Conservation (phyloP, 179 eudicot genomes). For the Vitellaria paradoxa region DNA sequence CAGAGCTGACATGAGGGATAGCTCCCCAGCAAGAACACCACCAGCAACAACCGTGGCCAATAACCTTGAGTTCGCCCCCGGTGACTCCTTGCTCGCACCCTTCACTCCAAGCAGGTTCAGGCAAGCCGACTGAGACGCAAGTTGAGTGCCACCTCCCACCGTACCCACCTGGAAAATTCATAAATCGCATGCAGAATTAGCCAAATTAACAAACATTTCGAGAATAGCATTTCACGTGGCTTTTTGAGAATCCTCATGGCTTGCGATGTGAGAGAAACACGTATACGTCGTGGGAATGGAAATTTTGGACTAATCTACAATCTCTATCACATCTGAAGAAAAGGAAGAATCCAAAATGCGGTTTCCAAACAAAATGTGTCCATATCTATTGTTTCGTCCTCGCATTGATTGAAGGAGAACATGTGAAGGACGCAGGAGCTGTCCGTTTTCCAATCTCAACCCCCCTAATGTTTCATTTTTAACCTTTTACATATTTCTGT, state of each 20-base stretch:
- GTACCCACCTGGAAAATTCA: conserved; percentile 19
- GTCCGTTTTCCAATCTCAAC: too few species aligned
- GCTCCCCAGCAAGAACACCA: conserved; percentile 23
- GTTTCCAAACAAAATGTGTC: too few species aligned
- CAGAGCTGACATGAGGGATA: conserved; percentile 22
- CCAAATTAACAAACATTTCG: background rate
- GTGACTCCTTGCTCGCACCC: conserved; percentile 21
- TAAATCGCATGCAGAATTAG: background rate
- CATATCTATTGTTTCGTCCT: too few species aligned
- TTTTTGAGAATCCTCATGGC: background rate
- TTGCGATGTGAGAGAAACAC: background rate
- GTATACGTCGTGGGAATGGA: background rate
- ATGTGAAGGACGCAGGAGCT: too few species aligned
- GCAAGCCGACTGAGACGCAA: conserved; percentile 27
- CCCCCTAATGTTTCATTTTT: too few species aligned
- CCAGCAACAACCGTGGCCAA: conserved; percentile 24
- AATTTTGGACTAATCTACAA: background rate
- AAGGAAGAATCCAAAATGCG: too few species aligned
- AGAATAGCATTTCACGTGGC: background rate
- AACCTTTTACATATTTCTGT: too few species aligned
- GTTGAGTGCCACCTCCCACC: conserved; percentile 26
- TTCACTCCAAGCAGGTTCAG: conserved; percentile 28
- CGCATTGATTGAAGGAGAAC: too few species aligned
- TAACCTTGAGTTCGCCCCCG: conserved; percentile 20
- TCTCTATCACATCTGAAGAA: background rate